Conservation (phyloP, 257 asterid genomes). For the Thymus mandschuricus region DNA sequence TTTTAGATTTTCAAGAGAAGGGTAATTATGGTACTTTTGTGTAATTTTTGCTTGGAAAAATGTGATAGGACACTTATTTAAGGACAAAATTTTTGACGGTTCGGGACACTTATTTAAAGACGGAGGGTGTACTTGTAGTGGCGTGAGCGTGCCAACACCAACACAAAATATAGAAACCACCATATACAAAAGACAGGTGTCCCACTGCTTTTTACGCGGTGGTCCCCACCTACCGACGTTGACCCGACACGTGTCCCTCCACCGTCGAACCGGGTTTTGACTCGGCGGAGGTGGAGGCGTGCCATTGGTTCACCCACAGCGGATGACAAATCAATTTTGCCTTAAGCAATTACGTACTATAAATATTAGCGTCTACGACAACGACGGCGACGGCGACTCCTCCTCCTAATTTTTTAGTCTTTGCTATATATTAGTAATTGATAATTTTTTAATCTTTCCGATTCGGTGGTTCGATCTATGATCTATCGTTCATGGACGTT, state of each 20-base stretch:
- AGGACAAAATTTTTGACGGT: no score
- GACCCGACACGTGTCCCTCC: slow-evolving; percentile 33
- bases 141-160: slow-evolving; percentile 10
- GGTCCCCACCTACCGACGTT: slow-evolving; percentile 23
- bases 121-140: background rate
- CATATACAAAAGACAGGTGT: slow-evolving; percentile 10
- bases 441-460: no score
- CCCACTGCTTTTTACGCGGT: background rate
- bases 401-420: background rate
- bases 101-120: no score
- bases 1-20: no score
- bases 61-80: no score
- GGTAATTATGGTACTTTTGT: no score
- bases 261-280: background rate
- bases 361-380: no score
- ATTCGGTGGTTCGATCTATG: no score
- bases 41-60: no score
- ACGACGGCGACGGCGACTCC: background rate
- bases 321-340: slow-evolving; percentile 15
- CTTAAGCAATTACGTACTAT: background rate
- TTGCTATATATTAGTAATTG: no score
- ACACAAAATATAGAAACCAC: background rate
- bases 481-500: no score
- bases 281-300: slow-evolving; percentile 4
- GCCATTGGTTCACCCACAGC: background rate